Evolutionary conservation across 768 basidiomycete species (phyloP), one percentile per base, ranked within the genome.

Genomic region (Cantharellus cinnabarinus): DNA sequence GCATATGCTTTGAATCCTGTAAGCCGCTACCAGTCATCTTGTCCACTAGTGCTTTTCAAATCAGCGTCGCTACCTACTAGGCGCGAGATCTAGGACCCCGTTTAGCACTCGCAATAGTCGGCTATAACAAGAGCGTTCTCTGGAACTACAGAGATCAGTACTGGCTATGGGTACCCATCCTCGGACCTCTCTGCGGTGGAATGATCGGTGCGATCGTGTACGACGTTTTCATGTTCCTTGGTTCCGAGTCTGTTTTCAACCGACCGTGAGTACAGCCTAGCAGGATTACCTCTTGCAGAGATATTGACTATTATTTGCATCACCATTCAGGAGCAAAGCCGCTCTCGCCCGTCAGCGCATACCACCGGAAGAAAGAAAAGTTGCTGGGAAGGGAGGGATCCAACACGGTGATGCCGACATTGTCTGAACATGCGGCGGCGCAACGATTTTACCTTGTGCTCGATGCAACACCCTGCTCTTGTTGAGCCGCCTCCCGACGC

Each of bases 1-100:
- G 79, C 76, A 52, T 80, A 73, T 62, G 78, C 82, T 3, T 69
- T 83, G 57, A 84, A 84, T 63, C 83, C 83, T 44, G 81, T 54
- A 37, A 37, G 52, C 35, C 1, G 7, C 52, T 10, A 10, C 52
- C 35, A 10, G 38, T 37, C 7, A 1, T 10, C 35, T 10, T 7
- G 52, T 10, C 10, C 7, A 7, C 7, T 10, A 37, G 52, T 37
- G 1, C 10, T 37, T 10, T 10, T 1, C 1, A 37, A 54, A 10
- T 37, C 7, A 10, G 14, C 10, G 7, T 1, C 38, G 1, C 38
- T 37, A 10, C 10, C 35, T 37, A 7, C 38, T 37, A 54, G 52
- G 52, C 83, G 40, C 79, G 83, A 64, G 83, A 85, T 69, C 70
- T 85, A 38, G 83, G 83, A 3, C 83, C 83, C 2, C 74, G 83